Conservation (phyloP, 2,329 filamentous ascomycete species). For the Colletotrichum lentis region DNA sequence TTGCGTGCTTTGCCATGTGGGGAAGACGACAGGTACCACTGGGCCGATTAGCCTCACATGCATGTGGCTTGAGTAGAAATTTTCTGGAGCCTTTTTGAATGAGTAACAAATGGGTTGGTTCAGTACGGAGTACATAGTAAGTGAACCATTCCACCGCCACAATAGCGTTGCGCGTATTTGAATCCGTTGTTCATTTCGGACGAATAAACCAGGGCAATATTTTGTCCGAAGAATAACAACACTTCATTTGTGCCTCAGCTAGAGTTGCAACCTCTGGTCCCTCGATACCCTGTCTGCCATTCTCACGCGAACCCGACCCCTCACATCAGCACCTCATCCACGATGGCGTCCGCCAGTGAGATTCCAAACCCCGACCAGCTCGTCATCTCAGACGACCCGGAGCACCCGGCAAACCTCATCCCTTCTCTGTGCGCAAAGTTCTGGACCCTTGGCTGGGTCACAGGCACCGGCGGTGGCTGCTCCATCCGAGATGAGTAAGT, state of each 20-base stretch:
- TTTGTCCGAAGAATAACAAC: too few species aligned
- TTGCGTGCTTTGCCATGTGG: slow-evolving; percentile 37
- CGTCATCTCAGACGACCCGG: slow-evolving; percentile 70
- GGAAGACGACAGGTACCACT: slow-evolving; percentile 21
- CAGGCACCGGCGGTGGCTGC: slow-evolving; percentile 83
- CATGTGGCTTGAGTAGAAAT: slow-evolving; percentile 28
- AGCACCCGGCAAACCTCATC: slow-evolving; percentile 95
- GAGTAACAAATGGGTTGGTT: neutral
- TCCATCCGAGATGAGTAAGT: slow-evolving; percentile 74
- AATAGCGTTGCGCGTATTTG: neutral
- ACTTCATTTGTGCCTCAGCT: neutral
- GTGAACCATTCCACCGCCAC: neutral
- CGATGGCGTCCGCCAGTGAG: slow-evolving; percentile 26
- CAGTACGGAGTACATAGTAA: neutral
- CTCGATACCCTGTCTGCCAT: neutral
- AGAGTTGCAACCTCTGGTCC: neutral
- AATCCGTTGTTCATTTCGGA: neutral
- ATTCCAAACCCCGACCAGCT: slow-evolving; percentile 57
- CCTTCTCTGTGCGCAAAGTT: slow-evolving; percentile 94
- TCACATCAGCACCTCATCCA: neutral
- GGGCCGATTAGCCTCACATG: slow-evolving; percentile 30
- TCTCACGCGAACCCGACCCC: slow-evolving; percentile 15
- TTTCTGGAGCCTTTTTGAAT: slow-evolving; percentile 25
- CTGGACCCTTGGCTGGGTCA: slow-evolving; percentile 94
- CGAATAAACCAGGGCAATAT: too few species aligned